phyloP scores from a whole-genome alignment of 169 alveolate species.

The Babesia divergens region DNA sequence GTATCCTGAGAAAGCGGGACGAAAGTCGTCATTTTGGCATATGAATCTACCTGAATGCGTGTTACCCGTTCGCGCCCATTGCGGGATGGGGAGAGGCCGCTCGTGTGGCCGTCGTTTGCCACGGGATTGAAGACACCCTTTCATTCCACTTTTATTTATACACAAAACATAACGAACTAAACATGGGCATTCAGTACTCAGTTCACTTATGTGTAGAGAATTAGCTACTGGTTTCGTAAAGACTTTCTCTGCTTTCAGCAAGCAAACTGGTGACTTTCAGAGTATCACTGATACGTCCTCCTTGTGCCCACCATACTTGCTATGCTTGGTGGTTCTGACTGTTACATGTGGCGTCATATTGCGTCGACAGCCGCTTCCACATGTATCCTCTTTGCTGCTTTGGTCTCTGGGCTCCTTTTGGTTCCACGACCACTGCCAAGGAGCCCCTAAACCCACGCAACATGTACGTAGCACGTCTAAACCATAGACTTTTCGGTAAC shows the following conservation, averaged over 20 bases:
- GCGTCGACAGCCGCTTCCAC: too few species aligned
- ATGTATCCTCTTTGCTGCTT: too few species aligned
- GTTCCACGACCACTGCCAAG: neutral
- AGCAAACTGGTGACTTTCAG: too few species aligned
- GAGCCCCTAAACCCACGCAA: neutral
- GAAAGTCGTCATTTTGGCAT: constrained; percentile 65
- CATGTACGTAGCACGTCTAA: neutral
- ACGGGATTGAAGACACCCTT: neutral
- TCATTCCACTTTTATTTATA: neutral
- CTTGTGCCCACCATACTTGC: too few species aligned
- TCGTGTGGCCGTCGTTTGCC: neutral
- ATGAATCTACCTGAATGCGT: neutral
- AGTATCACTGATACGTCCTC: too few species aligned
- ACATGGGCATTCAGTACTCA: neutral
- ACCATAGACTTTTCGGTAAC: neutral
- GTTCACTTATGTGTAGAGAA: neutral
- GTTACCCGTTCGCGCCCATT: neutral
- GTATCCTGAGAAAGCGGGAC: constrained; percentile 73
- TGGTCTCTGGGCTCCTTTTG: neutral
- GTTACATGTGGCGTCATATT: too few species aligned
- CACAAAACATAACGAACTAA: neutral
- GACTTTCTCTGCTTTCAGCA: too few species aligned
- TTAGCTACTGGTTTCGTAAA: neutral
- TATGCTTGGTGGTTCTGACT: too few species aligned
- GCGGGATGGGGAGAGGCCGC: constrained; percentile 27